Conservation (phyloP, 352 stramenopile genomes). For the Salisapilia sapeloensis region DNA sequence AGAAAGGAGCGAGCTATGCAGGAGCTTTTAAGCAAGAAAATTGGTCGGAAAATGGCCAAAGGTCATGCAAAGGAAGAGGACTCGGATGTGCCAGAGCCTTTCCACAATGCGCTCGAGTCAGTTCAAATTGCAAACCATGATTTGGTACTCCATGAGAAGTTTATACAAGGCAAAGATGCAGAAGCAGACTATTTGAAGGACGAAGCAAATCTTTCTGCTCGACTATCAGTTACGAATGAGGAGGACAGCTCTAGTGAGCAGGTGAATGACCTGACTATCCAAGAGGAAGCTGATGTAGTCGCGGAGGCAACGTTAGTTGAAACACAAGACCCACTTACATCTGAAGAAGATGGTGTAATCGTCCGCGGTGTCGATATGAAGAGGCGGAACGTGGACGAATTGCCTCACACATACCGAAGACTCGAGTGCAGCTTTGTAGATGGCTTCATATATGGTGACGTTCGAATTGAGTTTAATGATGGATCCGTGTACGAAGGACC, state of each 20-base stretch:
- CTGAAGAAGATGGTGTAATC: constrained; percentile 1
- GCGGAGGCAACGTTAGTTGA: too few species aligned
- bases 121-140: constrained; percentile 66
- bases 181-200: constrained; percentile 44
- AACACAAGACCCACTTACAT: too few species aligned
- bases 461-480: constrained; percentile 64
- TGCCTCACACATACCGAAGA: constrained; percentile 48
- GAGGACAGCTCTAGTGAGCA: too few species aligned
- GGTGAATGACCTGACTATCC: too few species aligned
- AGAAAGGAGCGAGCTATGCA: constrained; percentile 20
- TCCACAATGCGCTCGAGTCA: constrained; percentile 21
- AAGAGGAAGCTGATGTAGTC: too few species aligned
- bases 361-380: background rate
- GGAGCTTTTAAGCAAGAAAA: constrained; percentile 16
- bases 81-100: constrained; percentile 9
- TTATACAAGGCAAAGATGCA: constrained; percentile 37
- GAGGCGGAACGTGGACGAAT: constrained; percentile 9
- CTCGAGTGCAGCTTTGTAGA: constrained; percentile 61
- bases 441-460: constrained; percentile 36
- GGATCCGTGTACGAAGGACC: constrained; percentile 64
- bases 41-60: constrained; percentile 11
- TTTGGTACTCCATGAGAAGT: constrained; percentile 40
- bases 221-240: too few species aligned
- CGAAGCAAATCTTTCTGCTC: too few species aligned
- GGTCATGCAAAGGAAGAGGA: constrained; percentile 9